Evolutionary conservation across 352 stramenopile genomes (phyloP).

Genomic region (Phytophthora cryptogea): DNA sequence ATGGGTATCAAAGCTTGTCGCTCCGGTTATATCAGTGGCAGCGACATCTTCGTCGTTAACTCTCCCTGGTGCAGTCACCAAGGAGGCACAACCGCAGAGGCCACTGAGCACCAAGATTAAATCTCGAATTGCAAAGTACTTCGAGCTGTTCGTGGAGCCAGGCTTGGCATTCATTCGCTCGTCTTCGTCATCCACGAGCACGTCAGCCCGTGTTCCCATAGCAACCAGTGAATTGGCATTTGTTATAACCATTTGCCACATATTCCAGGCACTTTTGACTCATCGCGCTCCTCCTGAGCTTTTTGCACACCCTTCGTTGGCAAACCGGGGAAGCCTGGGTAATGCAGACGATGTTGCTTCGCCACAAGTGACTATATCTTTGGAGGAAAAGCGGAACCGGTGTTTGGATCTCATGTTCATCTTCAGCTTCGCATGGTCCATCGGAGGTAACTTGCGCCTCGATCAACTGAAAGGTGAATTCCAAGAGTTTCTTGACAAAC

Average conservation of each 20-base stretch:
- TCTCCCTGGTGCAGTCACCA: not conserved
- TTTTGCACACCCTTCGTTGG: constrained; percentile 28
- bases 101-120: constrained; percentile 45
- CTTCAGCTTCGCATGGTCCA: constrained; percentile 76
- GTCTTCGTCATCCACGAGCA: constrained; percentile 2
- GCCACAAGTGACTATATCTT: constrained; percentile 20
- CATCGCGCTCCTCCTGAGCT: constrained; percentile 44
- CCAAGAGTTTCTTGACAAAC: constrained; percentile 53
- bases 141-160: constrained; percentile 65
- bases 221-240: constrained; percentile 54
- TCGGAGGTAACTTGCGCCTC: constrained; percentile 64
- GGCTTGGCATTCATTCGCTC: constrained; percentile 55
- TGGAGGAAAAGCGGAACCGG: constrained; percentile 55
- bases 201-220: constrained; percentile 41
- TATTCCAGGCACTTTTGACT: constrained; percentile 62
- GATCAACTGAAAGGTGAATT: constrained; percentile 45
- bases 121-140: constrained; percentile 50
- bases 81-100: constrained; percentile 4
- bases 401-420: constrained; percentile 71
- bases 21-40: constrained; percentile 14
- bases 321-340: not conserved
- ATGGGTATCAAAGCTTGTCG: constrained; percentile 52
- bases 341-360: constrained; percentile 20
- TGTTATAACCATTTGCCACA: constrained; percentile 54
- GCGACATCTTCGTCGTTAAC: constrained; percentile 2